Base-by-base conservation (phyloP, 139 green algal genomes). In the Mesotaenium endlicherianum region DNA sequence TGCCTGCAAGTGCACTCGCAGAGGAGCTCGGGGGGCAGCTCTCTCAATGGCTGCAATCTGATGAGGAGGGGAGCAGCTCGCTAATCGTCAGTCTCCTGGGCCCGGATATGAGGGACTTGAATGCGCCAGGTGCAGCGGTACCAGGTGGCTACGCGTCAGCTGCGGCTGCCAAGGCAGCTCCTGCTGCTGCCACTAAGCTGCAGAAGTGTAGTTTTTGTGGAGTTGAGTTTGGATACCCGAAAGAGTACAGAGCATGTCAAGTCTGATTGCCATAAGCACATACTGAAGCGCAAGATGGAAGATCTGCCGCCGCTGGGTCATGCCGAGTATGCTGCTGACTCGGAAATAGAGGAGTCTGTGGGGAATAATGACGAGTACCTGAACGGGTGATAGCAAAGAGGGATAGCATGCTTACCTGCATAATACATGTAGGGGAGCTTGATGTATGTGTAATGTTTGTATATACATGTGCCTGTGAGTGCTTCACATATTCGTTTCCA, bases 211-310 rank as follows among this genome's bases (percentile, higher is more conserved):
- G 30, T 3, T 90, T 87, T 4, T 91, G 87, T 72, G 17, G 59
- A 3, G 74, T 41, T 1, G 30, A 43, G 4, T 96, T 97, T 77
- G 69, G 50, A 0, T 84, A 77, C 1, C 50, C 82, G 0, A 69
- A 89, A n/a, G 92, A 97, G 82, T 93, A 96, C 85, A 87, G 95
- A 86, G 39, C 95, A 98, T 83, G 97, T 97, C 84, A 92, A 92
- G 34, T 92, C 89, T 0, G 95, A 98, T 83, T 98, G 94, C 94
- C 95, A 98, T 80, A 85, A 93, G 58, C 86, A 87, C 80, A 98
- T 98, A 49, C 83, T 96, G 16, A 94, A 94, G 89, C 89, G 92
- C 0, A 89, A 92, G 1, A 40, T 92, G 2, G 75, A 82, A 3
- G 90, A 90, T 39, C 85, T 91, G 75, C 86, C 90, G 14, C 77